Base-by-base conservation (phyloP, 2,329 filamentous ascomycete species). In the Nothomitra cinnamomea region DNA sequence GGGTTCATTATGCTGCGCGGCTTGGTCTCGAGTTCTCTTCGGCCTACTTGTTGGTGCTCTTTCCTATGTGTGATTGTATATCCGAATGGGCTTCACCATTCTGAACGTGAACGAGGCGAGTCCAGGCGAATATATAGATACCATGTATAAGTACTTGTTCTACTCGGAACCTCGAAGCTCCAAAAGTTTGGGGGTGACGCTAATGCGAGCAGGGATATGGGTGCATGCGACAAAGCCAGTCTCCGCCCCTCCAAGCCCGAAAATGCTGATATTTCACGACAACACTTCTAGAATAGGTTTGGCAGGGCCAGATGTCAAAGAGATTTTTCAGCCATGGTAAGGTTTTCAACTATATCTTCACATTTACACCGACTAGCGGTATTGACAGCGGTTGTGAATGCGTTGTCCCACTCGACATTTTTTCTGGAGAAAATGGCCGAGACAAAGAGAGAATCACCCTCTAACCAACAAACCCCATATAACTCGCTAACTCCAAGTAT, bases 131-230 rank as follows among this genome's bases (percentile, higher is more conserved):
- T 49, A 49, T 49, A 49, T 35, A 48, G 43, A 49, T 49, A 13
- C 32, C 24, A 35, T 19, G 45, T 32, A 28, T 24, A 5, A 32
- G 28, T 32, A 32, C 28, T 32, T 32, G 28, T 32, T 32, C 5
- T 32, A 5, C 32, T 24, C n/a, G 32, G 10, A 17, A 19, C 25
- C 24, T 49, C 45, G 45, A 35, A 49, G 45, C 38, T 32, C 45
- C 45, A 32, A 22, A n/a, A 49, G 45, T 35, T 32, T 17, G 45
- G 45, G 24, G 28, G 32, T 35, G 45, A 49, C 45, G 45, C 45
- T 49, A 49, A 49, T n/a, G 45, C 24, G 17, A 32, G 45, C 45
- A 49, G 45, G 45, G 45, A 49, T 28, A 49, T 24, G 45, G 45
- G 12, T 49, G 45, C 19, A n/a, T 24, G 3, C 45, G 21, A 49